These are phyloP conservation scores for Dysphania ambrosioides DNA, from an alignment of 148 eudicot genomes.

Conservation along the genomic window DNA sequence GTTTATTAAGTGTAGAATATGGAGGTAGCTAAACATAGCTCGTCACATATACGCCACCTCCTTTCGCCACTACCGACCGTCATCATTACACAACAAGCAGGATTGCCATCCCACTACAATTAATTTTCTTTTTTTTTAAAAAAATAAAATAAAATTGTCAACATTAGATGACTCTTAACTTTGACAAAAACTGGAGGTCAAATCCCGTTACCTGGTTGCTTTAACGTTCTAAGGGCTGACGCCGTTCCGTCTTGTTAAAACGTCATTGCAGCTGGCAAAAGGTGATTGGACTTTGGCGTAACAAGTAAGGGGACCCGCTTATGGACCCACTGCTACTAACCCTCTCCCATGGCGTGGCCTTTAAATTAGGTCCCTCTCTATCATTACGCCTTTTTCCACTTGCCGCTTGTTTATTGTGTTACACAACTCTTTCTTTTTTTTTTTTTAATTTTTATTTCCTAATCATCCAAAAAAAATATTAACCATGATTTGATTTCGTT, in stretches of 20 bases:
- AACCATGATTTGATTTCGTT: too few relatives aligned
- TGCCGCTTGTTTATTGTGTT: not conserved
- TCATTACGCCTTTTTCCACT: slow-evolving; percentile 20
- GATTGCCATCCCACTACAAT: slow-evolving; percentile 16
- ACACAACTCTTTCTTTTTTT: not conserved
- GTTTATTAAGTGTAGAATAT: too few relatives aligned
- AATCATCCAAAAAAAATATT: too few relatives aligned
- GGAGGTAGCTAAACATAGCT: too few relatives aligned
- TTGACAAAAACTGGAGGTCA: slow-evolving; percentile 16
- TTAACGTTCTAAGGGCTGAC: not conserved
- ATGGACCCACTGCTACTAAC: not conserved
- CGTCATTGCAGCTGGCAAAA: slow-evolving; percentile 20
- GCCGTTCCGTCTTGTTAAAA: not conserved
- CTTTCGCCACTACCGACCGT: slow-evolving; percentile 29
- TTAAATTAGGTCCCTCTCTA: slow-evolving; percentile 24
- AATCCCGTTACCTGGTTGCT: slow-evolving; percentile 3
- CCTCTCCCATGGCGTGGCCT: slow-evolving; percentile 27
- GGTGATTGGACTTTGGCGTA: slow-evolving; percentile 29
- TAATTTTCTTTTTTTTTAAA: not conserved
- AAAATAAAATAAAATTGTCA: not conserved
- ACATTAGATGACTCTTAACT: not conserved
- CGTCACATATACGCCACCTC: slow-evolving; percentile 30
- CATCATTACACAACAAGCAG: slow-evolving; percentile 16
- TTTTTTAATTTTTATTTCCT: too few relatives aligned
- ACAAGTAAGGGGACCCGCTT: slow-evolving; percentile 23